Conservation (phyloP, 106 monocot genomes). For the Dioscorea zingiberensis region DNA sequence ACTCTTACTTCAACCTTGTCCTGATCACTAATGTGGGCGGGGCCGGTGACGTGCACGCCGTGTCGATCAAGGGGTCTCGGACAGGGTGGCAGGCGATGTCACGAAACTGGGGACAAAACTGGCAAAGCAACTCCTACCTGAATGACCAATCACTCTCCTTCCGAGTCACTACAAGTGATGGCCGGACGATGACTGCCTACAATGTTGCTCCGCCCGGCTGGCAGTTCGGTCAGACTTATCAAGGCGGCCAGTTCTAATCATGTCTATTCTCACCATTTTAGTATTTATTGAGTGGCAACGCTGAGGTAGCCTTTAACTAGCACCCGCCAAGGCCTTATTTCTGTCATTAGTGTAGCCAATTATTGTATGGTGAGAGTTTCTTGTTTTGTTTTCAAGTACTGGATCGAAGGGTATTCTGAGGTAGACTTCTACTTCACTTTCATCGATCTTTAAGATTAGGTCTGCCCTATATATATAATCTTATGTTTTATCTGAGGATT, state of each 20-base stretch:
- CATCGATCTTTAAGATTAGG: background rate
- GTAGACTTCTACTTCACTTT: background rate
- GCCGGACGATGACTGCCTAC: slow-evolving; percentile 39
- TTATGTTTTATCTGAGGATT: too few species aligned
- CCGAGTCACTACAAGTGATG: slow-evolving; percentile 49
- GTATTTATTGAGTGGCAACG: background rate
- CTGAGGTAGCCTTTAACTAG: slow-evolving; percentile 12
- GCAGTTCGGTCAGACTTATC: slow-evolving; percentile 57
- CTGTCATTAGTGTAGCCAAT: too few species aligned
- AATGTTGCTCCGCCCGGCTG: slow-evolving; percentile 41
- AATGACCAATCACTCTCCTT: slow-evolving; percentile 57
- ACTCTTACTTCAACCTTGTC: slow-evolving; percentile 64
- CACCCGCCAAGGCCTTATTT: slow-evolving; percentile 16
- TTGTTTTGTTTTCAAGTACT: too few species aligned
- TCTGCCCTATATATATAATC: too few species aligned
- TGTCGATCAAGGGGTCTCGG: slow-evolving; percentile 48
- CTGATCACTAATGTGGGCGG: slow-evolving; percentile 54
- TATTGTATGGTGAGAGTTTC: too few species aligned
- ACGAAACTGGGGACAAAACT: slow-evolving; percentile 67
- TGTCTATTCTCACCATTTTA: background rate
- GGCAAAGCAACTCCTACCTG: slow-evolving; percentile 58
- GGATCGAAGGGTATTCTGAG: too few species aligned
- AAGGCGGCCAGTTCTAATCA: slow-evolving; percentile 37
- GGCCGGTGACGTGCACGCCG: slow-evolving; percentile 48
- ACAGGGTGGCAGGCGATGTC: slow-evolving; percentile 61